Percentiles rank a stretch among this genome's conserved stretches.
These are phyloP conservation scores for Irpex sp. DNA, from an alignment of 1,284 basidiomycete species.

Conservation along the genomic window DNA sequence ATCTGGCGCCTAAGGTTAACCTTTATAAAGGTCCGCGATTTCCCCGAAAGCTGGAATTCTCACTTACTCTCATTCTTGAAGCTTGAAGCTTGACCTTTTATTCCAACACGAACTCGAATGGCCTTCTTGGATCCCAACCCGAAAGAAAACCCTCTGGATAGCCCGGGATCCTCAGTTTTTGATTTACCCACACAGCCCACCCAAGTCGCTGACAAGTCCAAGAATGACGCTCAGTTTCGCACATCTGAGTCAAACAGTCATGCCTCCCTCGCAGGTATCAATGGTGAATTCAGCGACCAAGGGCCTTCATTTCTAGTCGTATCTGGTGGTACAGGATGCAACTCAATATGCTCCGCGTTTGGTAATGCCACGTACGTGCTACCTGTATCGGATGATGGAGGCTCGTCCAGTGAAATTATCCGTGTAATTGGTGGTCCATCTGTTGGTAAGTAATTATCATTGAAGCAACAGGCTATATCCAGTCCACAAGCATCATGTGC, in stretches of 20 bases:
- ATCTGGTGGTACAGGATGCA: slow-evolving; percentile 82
- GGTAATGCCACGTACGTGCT: slow-evolving; percentile 68
- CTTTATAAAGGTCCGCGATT: background rate
- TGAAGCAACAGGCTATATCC: too few species aligned
- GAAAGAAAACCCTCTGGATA: slow-evolving; percentile 18
- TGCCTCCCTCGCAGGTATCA: background rate
- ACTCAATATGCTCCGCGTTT: slow-evolving; percentile 76
- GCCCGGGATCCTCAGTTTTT: slow-evolving; percentile 64
- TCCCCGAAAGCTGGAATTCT: background rate
- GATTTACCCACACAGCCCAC: slow-evolving; percentile 50
- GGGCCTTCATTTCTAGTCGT: slow-evolving; percentile 56
- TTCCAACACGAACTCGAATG: background rate
- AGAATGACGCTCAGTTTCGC: background rate
- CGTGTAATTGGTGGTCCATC: slow-evolving; percentile 82
- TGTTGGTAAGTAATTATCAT: slow-evolving; percentile 46
- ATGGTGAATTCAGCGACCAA: background rate
- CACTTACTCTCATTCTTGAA: background rate
- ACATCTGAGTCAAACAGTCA: background rate
- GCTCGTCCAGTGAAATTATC: slow-evolving; percentile 83
- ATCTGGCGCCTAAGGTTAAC: background rate
- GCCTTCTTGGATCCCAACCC: background rate
- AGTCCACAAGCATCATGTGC: too few species aligned
- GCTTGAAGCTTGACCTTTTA: background rate
- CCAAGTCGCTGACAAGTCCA: background rate
- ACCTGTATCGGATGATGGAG: slow-evolving; percentile 85